phyloP scores from a whole-genome alignment of 192 early-diverging fungal species.

The Radiomyces spectabilis region DNA sequence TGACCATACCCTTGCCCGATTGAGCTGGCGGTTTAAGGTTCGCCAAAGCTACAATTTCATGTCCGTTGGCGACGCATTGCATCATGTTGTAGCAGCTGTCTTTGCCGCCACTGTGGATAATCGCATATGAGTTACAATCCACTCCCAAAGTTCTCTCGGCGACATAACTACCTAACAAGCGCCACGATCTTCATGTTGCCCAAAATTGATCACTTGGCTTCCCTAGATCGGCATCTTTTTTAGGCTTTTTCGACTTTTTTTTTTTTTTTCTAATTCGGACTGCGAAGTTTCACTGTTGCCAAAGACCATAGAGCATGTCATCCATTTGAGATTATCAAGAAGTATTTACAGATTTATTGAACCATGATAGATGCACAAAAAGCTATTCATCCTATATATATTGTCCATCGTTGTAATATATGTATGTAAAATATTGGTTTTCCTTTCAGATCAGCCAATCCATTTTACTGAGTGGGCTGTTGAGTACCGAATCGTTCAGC shows the following conservation, averaged over 20 bases:
- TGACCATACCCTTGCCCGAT: slow-evolving; percentile 47
- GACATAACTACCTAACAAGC: slow-evolving; percentile 22
- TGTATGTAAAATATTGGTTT: no score
- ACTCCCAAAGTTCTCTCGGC: background rate
- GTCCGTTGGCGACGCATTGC: slow-evolving; percentile 90
- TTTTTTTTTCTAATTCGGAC: background rate
- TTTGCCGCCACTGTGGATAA: slow-evolving; percentile 78
- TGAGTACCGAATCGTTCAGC: background rate
- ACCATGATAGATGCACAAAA: no score
- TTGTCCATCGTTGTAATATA: no score
- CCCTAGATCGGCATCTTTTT: background rate
- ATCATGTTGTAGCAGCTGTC: slow-evolving; percentile 95
- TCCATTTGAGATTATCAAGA: no score
- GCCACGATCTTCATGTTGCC: slow-evolving; percentile 32
- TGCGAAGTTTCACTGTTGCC: background rate
- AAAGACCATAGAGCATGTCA: no score
- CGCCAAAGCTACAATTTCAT: slow-evolving; percentile 88
- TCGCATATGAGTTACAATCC: background rate
- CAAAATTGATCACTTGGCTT: background rate
- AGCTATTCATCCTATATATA: no score
- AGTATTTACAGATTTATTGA: no score
- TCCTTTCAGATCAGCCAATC: no score
- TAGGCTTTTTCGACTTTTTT: background rate
- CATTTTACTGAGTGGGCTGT: background rate
- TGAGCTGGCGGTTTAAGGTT: slow-evolving; percentile 75